Base-by-base conservation (phyloP, 23 red algal species). In the Gracilaria gracilis region DNA sequence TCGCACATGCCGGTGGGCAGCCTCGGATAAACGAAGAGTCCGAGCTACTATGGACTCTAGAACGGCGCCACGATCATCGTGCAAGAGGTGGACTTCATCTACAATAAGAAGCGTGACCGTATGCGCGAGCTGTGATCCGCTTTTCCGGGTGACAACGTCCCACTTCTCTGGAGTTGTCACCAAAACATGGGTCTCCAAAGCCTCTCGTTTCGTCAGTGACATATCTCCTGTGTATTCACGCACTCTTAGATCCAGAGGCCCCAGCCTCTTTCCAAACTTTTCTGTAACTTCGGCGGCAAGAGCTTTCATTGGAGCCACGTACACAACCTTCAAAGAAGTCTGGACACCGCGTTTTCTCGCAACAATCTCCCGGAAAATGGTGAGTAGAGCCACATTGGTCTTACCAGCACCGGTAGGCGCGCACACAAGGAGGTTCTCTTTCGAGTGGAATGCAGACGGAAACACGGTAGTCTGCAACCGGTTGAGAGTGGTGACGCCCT, bases 141-240 rank as follows among this genome's bases (percentile, higher is more conserved):
- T 93, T 57, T 96, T 99, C 31, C 97, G 78, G 28, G 97, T 96
- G 51, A 99, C 79, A 71, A 99, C 89, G 92, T 99, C 97, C 97
- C 97, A 99, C 78, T 99, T 99, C 88, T 99, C 97, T 80, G 97
- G 97, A 27, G 97, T 99, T 27, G 97, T 96, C 20, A 99, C 97
- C 31, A 99, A 54, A 16, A 99, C 86, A 61, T 99, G 91, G 7
- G 93, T 96, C 4, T 85, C 88, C 47, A 79, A 53, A 27, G 90
- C 88, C 72, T 96, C 85, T 40, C 53, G 67, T 20, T 86, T 75
- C 25, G 71, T 96, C 54, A 94, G 53, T 21, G 81, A 81, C 81
- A 92, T 93, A 51, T 99, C 97, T 36, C 97, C 97, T 4, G 97
- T 99, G 57, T 94, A 92, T 64, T 99, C 97, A 57, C 76, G 28